Conservation (phyloP, 2,329 filamentous ascomycete species). For the Diplodia sapinea region DNA sequence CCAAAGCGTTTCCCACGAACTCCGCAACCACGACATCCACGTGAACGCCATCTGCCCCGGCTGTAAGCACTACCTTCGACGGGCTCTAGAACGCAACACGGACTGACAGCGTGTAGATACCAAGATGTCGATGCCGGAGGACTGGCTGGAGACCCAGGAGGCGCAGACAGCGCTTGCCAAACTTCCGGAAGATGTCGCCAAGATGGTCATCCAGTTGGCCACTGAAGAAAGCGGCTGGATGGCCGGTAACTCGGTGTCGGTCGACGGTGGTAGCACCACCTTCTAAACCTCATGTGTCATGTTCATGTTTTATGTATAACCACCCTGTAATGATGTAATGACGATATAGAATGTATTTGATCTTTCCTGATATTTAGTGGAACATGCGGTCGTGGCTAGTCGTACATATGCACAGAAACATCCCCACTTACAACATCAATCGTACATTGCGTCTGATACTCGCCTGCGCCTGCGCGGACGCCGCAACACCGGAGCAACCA, state of each 20-base stretch:
- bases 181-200: slow-evolving; percentile 42
- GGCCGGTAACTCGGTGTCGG: slow-evolving; percentile 48
- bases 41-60: slow-evolving; percentile 62
- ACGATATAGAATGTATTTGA: slow-evolving; percentile 26
- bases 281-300: slow-evolving; percentile 20
- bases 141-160: slow-evolving; percentile 26
- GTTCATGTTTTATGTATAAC: slow-evolving; percentile 34
- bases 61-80: slow-evolving; percentile 43
- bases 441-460: slow-evolving; percentile 15
- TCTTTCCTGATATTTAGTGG: slow-evolving; percentile 19
- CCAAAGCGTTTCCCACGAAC: slow-evolving; percentile 57
- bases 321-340: slow-evolving; percentile 26
- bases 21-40: slow-evolving; percentile 56
- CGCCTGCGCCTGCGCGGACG: slow-evolving; percentile 21
- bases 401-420: slow-evolving; percentile 23
- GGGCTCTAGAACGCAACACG: not conserved
- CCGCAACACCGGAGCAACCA: not conserved
- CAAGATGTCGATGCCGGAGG: slow-evolving; percentile 40
- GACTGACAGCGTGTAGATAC: slow-evolving; percentile 35
- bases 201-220: slow-evolving; percentile 53
- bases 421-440: slow-evolving; percentile 24
- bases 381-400: slow-evolving; percentile 13
- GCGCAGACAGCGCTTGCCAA: slow-evolving; percentile 9
- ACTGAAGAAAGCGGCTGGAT: slow-evolving; percentile 54
- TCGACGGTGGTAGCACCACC: slow-evolving; percentile 50